Base-by-base conservation (phyloP, 2,329 filamentous ascomycete species). In the Fonsecaea nubica region DNA sequence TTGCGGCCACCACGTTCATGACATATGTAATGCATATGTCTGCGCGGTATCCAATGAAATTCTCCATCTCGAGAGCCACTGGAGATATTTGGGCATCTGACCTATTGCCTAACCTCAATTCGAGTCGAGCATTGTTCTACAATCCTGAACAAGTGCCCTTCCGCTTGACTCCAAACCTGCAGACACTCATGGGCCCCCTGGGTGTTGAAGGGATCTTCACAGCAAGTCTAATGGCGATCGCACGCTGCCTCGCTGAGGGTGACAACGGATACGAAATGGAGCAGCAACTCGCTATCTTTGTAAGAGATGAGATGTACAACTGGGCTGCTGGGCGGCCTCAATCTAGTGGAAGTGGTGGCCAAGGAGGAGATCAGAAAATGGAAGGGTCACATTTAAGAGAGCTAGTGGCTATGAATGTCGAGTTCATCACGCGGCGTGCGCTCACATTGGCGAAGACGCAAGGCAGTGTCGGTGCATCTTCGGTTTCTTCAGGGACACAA, bases 21-120 rank as follows among this genome's bases (percentile, higher is more conserved):
- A 98, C 95, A 3, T 99, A 98, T 77, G 90, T 97, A 66, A 90
- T 99, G 82, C 94, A 94, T 81, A 98, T 99, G 89, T 92, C 94
- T 77, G 92, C 92, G 77, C 91, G 95, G 35, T 97, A 95, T 78
- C 96, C 95, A 5, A 92, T 93, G 79, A 99, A 99, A 84, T 90
- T 98, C 78, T 90, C 91, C 79, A 96, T 99, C 75, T 90, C 92
- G 10, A 90, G 93, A 30, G 87, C 87, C 35, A 93, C 90, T 5
- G 96, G 96, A 71, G 95, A 96, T 75, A 91, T 99, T 72, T 99
- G 96, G 96, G 93, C 93, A 56, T 92, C 92, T 7, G 95, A 99
- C 78, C 84, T 98, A 60, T 92, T 98, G 80, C 92, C 95, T 0
- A 91, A 90, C 71, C 93, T 99, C 88, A 91, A 92, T 64, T 85